Conservation (phyloP, 192 early-diverging fungal species). For the Thamnidium elegans region DNA sequence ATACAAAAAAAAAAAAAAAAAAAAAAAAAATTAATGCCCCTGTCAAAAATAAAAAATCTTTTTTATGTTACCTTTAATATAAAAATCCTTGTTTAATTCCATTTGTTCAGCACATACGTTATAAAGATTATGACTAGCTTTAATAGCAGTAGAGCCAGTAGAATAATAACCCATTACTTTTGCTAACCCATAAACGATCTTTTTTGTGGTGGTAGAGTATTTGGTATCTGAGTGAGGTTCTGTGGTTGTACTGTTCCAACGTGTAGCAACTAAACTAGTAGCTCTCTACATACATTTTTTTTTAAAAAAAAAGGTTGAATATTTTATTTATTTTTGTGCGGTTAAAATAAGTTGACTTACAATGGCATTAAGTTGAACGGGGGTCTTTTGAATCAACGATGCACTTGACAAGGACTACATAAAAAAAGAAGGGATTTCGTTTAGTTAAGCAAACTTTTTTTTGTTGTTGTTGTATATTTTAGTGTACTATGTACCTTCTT, state of each 20-base stretch:
- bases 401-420: slow-evolving; percentile 1
- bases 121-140: slow-evolving; percentile 48
- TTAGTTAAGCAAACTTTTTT: too few species aligned
- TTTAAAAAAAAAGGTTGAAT: too few species aligned
- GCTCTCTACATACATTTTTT: too few species aligned
- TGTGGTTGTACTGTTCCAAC: neutral
- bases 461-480: too few species aligned
- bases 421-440: neutral
- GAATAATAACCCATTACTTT: slow-evolving; percentile 52
- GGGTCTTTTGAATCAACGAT: neutral
- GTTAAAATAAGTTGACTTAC: too few species aligned
- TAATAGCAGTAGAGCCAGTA: slow-evolving; percentile 49
- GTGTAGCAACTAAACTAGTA: too few species aligned
- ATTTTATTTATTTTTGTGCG: too few species aligned
- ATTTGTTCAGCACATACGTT: slow-evolving; percentile 46
- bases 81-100: slow-evolving; percentile 47
- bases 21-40: slow-evolving; percentile 14
- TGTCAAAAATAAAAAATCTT: neutral
- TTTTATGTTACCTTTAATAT: slow-evolving; percentile 38
- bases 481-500: neutral
- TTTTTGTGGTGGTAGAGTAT: slow-evolving; percentile 38
- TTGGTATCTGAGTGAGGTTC: neutral
- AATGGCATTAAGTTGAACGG: neutral
- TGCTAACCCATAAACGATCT: slow-evolving; percentile 42
- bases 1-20: slow-evolving; percentile 3